Base-by-base conservation (phyloP, 1,284 basidiomycete species). In the Ceratobasidium papillatum region DNA sequence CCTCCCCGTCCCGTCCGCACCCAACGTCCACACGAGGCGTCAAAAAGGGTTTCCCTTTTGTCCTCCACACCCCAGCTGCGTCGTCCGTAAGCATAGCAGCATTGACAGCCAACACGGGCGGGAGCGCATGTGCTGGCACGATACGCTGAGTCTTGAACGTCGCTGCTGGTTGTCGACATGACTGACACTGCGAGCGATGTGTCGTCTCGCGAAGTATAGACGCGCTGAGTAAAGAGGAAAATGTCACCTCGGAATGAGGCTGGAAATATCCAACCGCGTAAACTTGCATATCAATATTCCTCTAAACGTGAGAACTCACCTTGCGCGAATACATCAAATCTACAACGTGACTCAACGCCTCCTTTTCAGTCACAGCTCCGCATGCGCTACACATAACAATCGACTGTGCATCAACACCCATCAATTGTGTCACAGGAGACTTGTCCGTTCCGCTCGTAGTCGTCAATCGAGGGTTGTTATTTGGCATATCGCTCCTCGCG, bases 301-400 rank as follows among this genome's bases (percentile, higher is more conserved):
- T 38, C n/a, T 1, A 12, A 71, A 12, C 30, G 43, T 56, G 22
- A 27, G 56, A 0, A 79, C 84, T 72, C 59, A 94, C 93, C 83
- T 91, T 93, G 74, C 92, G 88, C 4, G 95, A 94, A 82, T 99
- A 99, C 22, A 90, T 84, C 79, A 99, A 82, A 80, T 99, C 97
- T n/a, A 98, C 82, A 25, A 94, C 85, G 81, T 96, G 92, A 0
- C 91, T 88, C 81, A 91, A 86, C 72, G 90, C 89, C 71, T 92
- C 90, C 80, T 96, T 93, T 77, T 89, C 87, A 64, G 89, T 84
- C 9, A 88, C 84, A 4, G 87, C 86, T 74, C 91, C 90, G 82
- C 97, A 99, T 74, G 85, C 87, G 77, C 86, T 82, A 81, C 98
- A 99, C 2, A 87, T 87, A 74, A 92, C 91, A 59, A 90, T 83